Base-by-base conservation (phyloP, 2,329 filamentous ascomycete species). In the Ciborinia camelliae region DNA sequence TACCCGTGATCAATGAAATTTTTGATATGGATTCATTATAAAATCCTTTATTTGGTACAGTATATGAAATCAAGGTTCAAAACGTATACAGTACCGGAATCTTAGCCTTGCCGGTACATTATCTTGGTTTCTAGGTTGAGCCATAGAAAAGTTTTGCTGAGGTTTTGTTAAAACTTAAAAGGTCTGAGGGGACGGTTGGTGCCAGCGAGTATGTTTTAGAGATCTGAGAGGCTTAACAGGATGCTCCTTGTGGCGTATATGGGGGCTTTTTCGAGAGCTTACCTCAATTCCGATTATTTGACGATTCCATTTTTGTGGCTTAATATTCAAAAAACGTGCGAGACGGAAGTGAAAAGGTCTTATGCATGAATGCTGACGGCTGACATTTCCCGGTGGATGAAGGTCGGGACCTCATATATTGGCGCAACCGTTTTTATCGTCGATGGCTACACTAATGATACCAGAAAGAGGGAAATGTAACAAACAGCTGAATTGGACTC, bases 391-490 rank as follows among this genome's bases (percentile, higher is more conserved):
- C 41, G 20, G 15, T 32, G 54, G 28, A 47, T 23, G 54, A 47
- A 58, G 20, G 41, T 26, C 39, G 20, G 54, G 30, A 35, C 26
- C 30, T 1, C 41, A 35, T 47, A 7, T 58, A 58, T 58, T 47
- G 54, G 54, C 54, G 4, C 41, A 47, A 35, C 54, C 54, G 54
- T 58, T 58, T n/a, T 47, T 35, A 58, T 58, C 54, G 54, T 58
- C 41, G 54, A 32, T 14, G 39, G 54, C 39, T 58, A 47, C 54
- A 58, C 39, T 35, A 41, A 45, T 32, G 53, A 58, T 45, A 58
- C 39, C 4, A 45, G 28, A 41, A 35, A 47, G 39, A 23, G 54
- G 20, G 20, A 45, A n/a, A 57, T 57, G 54, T 57, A 57, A 57
- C 54, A n/a, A 45, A 45, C 26, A 32, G 26, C 28, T 35, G 28